Percentiles rank a stretch among this genome's conserved stretches.
Conservation (phyloP, 306 rosid genomes). For the Boehmeria nivea region DNA sequence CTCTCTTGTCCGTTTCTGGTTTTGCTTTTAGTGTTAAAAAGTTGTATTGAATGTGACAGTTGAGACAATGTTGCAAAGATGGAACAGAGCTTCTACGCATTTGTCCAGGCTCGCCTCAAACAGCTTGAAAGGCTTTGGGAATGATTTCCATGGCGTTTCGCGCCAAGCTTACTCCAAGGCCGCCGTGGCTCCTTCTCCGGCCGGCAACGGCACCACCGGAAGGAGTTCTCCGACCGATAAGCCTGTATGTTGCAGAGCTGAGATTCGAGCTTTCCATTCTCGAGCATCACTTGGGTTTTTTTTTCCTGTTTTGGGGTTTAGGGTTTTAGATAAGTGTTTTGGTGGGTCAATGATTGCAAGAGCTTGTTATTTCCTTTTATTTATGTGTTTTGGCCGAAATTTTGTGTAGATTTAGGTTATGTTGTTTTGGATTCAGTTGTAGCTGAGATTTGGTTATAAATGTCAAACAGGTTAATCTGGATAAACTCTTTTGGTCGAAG, state of each 20-base stretch:
- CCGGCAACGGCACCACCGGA: constrained; percentile 20
- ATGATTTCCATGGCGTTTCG: constrained; percentile 19
- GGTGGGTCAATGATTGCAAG: too few species aligned
- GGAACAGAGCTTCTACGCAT: constrained; percentile 44
- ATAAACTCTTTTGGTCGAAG: constrained; percentile 76
- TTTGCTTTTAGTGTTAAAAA: too few species aligned
- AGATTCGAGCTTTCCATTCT: not conserved
- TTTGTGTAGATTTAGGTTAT: not conserved
- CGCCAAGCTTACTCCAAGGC: constrained; percentile 53
- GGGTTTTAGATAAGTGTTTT: not conserved
- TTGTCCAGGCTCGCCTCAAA: constrained; percentile 40
- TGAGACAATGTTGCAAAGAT: constrained; percentile 66
- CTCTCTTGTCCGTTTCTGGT: too few species aligned
- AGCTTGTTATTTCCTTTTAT: too few species aligned
- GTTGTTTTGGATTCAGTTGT: constrained; percentile 8
- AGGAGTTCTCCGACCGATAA: constrained; percentile 26
- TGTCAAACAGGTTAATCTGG: constrained; percentile 53
- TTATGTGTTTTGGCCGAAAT: too few species aligned
- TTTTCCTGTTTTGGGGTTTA: too few species aligned
- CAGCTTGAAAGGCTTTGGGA: constrained; percentile 14
- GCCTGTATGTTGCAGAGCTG: constrained; percentile 25
- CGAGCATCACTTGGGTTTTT: not conserved
- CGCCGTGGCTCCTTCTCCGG: constrained; percentile 31
- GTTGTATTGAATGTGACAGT: too few species aligned
- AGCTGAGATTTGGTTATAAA: constrained; percentile 14